phyloP scores from a whole-genome alignment of 1,139 yeast genomes.

The Taiozyma sp. region DNA sequence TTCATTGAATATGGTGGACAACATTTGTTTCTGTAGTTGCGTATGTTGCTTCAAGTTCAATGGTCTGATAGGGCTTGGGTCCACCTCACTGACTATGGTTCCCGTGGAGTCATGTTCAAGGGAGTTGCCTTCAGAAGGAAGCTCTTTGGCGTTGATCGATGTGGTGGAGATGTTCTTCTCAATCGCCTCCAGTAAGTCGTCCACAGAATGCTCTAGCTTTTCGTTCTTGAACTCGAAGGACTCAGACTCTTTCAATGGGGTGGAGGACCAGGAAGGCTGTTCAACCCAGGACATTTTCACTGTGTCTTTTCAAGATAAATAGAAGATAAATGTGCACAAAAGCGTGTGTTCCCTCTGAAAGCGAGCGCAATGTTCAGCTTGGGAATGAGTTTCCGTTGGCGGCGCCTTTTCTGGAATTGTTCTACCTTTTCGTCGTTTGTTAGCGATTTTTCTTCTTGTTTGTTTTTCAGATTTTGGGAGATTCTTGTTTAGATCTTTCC shows the following conservation, averaged over 20 bases:
- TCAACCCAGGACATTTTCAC: not conserved
- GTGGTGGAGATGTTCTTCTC: slow-evolving; percentile 22
- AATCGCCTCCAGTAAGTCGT: slow-evolving; percentile 21
- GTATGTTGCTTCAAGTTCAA: slow-evolving; percentile 17
- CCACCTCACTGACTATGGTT: slow-evolving; percentile 6
- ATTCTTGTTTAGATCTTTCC: slow-evolving; percentile 4
- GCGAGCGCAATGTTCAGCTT: not conserved
- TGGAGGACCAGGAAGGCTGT: slow-evolving; percentile 8
- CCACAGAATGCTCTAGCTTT: slow-evolving; percentile 18
- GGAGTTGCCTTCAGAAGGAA: not conserved
- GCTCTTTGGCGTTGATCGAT: slow-evolving; percentile 9
- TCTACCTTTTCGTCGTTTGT: not conserved
- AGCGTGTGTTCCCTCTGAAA: not conserved
- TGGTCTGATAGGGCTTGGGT: slow-evolving; percentile 22
- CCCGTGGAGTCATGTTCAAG: slow-evolving; percentile 6
- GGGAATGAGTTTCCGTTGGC: not conserved
- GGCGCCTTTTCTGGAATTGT: not conserved
- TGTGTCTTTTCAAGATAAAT: not conserved
- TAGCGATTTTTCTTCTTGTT: not conserved
- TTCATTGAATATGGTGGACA: not conserved
- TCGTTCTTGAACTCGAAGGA: slow-evolving; percentile 3
- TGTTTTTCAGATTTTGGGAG: not conserved
- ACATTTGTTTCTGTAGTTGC: slow-evolving; percentile 3
- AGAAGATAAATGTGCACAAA: not conserved
- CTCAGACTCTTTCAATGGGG: slow-evolving; percentile 10